A percentile compares a stretch with the other conserved stretches of the same genome.
Conservation (phyloP, 106 monocot genomes). For the Chionographis japonica region DNA sequence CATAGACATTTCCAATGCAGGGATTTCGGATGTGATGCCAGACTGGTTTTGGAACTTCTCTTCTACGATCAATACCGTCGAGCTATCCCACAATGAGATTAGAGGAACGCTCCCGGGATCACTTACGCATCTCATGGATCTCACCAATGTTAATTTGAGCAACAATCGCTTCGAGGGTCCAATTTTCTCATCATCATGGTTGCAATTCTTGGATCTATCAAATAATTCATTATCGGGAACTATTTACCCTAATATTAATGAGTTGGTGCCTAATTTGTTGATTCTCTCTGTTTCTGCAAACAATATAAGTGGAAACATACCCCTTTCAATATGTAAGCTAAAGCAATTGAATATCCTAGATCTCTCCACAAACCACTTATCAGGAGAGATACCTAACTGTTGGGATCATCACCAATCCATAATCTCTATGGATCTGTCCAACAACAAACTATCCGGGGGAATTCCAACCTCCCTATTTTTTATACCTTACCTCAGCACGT, state of each 20-base stretch:
- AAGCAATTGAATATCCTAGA: constrained; percentile 14
- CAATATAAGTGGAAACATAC: constrained; percentile 8
- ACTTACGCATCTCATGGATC: background rate
- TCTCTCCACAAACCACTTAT: constrained; percentile 35
- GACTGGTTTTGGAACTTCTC: constrained; percentile 20
- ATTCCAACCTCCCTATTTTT: constrained; percentile 11
- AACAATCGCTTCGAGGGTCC: constrained; percentile 16
- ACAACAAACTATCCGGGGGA: constrained; percentile 27
- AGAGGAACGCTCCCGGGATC: constrained; percentile 7
- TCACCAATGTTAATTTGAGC: background rate
- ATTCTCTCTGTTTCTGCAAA: constrained; percentile 14
- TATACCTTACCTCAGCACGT: constrained; percentile 10
- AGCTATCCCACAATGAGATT: constrained; percentile 2
- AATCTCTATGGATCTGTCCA: constrained; percentile 11
- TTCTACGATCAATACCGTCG: background rate
- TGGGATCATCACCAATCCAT: constrained; percentile 5
- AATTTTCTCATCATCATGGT: background rate
- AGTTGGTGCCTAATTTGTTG: background rate
- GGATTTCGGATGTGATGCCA: constrained; percentile 16
- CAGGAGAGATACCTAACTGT: constrained; percentile 34
- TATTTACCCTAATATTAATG: background rate
- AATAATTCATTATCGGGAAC: constrained; percentile 20
- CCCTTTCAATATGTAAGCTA: constrained; percentile 19
- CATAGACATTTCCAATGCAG: constrained; percentile 3
- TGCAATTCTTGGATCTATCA: constrained; percentile 5